Conservation (phyloP, 2,329 filamentous ascomycete genomes). For the Diaporthe destruens region DNA sequence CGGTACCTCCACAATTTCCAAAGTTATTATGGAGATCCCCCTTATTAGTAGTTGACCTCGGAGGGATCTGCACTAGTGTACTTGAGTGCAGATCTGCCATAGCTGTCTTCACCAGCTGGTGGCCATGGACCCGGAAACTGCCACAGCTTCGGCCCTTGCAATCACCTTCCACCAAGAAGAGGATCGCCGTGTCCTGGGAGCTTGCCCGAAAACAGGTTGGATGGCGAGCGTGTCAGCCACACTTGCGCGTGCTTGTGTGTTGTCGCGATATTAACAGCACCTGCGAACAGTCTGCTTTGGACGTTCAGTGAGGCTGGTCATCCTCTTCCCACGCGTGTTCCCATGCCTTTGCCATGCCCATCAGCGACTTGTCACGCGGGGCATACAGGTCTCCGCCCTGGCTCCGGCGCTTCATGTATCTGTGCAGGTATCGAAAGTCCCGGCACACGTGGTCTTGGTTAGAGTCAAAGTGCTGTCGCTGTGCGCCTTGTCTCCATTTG, state of each 20-base stretch:
- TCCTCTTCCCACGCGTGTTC: constrained; percentile 32
- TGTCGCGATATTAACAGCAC: background rate
- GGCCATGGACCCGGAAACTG: background rate
- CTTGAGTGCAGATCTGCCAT: background rate
- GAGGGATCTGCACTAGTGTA: background rate
- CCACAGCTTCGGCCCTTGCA: background rate
- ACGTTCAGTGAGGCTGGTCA: constrained; percentile 17
- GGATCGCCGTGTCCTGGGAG: background rate
- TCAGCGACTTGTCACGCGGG: constrained; percentile 32
- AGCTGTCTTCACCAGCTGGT: background rate
- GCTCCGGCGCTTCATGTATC: constrained; percentile 34
- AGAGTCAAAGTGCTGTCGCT: constrained; percentile 45
- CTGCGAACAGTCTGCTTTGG: no score
- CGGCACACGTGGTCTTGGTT: constrained; percentile 45
- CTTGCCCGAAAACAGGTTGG: no score
- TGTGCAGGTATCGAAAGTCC: constrained; percentile 40
- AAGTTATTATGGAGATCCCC: background rate
- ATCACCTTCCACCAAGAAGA: background rate
- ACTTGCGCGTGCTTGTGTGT: background rate
- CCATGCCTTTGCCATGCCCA: constrained; percentile 35
- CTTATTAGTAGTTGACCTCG: background rate
- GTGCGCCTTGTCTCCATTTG: constrained; percentile 40
- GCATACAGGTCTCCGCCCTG: constrained; percentile 35
- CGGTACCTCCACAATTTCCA: background rate
- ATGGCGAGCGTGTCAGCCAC: background rate